These are phyloP conservation scores for Leishmania martiniquensis DNA, from an alignment of 208 protist species.

Conservation along the genomic window DNA sequence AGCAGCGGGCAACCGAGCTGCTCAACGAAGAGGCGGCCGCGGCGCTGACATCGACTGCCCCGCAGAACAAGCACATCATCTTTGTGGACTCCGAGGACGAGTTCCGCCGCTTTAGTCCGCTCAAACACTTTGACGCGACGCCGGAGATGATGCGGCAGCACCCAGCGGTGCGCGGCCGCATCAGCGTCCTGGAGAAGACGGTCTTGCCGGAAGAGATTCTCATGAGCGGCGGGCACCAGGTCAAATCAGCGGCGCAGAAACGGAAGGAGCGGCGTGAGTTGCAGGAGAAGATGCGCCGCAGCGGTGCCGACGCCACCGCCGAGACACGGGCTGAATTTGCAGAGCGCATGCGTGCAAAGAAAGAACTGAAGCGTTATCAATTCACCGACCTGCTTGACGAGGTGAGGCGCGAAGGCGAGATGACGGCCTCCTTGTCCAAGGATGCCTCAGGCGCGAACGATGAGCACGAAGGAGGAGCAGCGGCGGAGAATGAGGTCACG, in stretches of 20 bases:
- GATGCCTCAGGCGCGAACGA: neutral
- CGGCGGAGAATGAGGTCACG: constrained; percentile 53
- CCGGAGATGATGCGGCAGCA: constrained; percentile 87
- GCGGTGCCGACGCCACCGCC: constrained; percentile 28
- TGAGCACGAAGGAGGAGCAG: constrained; percentile 5
- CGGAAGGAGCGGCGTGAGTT: constrained; percentile 76
- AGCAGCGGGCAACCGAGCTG: constrained; percentile 67
- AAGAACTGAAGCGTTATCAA: constrained; percentile 69
- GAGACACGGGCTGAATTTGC: constrained; percentile 43
- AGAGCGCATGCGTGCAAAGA: constrained; percentile 52
- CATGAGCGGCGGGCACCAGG: constrained; percentile 56
- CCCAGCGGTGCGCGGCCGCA: constrained; percentile 72
- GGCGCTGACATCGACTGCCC: constrained; percentile 63
- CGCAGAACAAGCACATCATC: constrained; percentile 85
- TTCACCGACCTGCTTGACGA: constrained; percentile 54
- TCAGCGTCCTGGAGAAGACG: constrained; percentile 76
- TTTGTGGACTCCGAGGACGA: constrained; percentile 87
- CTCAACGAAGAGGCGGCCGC: constrained; percentile 73
- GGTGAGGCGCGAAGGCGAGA: constrained; percentile 9
- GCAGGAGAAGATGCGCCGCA: constrained; percentile 58
- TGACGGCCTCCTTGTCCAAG: constrained; percentile 17
- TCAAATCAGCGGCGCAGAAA: constrained; percentile 73
- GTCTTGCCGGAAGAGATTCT: constrained; percentile 87
- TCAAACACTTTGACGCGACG: constrained; percentile 83
- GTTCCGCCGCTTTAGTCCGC: constrained; percentile 74